Percentiles rank a stretch among this genome's conserved stretches.
Conservation (phyloP, 1,284 basidiomycete species). For the Butyriboletus pseudospeciosus region DNA sequence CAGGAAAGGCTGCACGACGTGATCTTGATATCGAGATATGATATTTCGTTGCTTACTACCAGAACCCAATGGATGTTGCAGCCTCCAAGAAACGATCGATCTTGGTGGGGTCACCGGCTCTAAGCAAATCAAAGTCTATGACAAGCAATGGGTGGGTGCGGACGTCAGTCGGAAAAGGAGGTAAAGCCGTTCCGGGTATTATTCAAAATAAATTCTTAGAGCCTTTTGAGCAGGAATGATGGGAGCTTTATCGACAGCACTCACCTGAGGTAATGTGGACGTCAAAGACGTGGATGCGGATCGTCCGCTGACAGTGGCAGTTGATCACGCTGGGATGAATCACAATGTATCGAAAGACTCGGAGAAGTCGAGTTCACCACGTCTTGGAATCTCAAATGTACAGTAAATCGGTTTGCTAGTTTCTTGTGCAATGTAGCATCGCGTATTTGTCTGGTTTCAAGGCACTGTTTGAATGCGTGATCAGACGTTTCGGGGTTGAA, state of each 20-base stretch:
- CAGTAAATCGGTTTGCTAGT: too few relatives aligned
- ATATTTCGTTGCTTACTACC: constrained; percentile 44
- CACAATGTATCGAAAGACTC: too few relatives aligned
- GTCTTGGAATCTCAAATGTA: too few relatives aligned
- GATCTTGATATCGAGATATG: neutral
- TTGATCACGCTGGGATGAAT: constrained; percentile 15
- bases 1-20: neutral
- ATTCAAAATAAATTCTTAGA: neutral
- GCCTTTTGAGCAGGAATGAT: neutral
- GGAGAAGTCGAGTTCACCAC: too few relatives aligned
- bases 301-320: neutral
- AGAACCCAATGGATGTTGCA: constrained; percentile 49
- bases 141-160: constrained; percentile 49
- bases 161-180: constrained; percentile 48
- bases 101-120: constrained; percentile 36
- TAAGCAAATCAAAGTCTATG: constrained; percentile 47
- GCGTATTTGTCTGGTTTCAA: too few relatives aligned
- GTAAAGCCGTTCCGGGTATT: constrained; percentile 26
- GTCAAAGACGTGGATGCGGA: neutral
- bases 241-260: neutral
- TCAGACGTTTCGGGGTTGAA: too few relatives aligned
- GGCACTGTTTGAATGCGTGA: too few relatives aligned
- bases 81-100: constrained; percentile 49
- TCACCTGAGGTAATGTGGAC: neutral
- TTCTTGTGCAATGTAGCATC: too few relatives aligned